Evolutionary conservation across 1,284 basidiomycete species (phyloP).

Genomic region (Ganoderma lucidum): DNA sequence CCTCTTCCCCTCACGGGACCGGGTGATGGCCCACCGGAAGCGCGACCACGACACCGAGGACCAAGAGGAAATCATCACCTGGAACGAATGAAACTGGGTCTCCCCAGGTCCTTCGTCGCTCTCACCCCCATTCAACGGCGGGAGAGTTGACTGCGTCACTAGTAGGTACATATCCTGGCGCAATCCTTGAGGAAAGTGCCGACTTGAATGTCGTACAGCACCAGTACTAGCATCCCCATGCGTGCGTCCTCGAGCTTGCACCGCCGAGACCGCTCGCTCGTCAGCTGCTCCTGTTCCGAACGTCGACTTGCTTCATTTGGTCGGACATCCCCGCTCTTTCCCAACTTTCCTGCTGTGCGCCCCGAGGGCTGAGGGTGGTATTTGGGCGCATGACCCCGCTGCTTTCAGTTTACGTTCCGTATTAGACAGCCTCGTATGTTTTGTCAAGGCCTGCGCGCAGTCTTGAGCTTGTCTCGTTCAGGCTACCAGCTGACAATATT

Average conservation of each 20-base stretch:
- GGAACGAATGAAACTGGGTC: conserved; percentile 61
- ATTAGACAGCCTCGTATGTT: neutral
- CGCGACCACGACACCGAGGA: conserved; percentile 74
- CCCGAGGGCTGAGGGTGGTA: neutral
- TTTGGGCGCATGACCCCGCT: conserved; percentile 10
- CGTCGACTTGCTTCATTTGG: neutral
- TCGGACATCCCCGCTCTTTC: neutral
- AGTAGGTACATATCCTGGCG: neutral
- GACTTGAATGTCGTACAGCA: neutral
- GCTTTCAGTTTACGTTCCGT: conserved; percentile 10
- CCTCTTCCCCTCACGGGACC: conserved; percentile 74
- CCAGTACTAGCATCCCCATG: conserved; percentile 3
- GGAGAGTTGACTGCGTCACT: neutral
- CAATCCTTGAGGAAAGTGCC: neutral
- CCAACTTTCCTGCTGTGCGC: neutral
- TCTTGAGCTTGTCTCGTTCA: neutral
- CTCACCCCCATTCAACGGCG: neutral
- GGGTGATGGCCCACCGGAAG: conserved; percentile 74
- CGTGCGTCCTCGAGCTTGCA: neutral
- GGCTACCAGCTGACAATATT: conserved; percentile 1
- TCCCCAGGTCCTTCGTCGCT: neutral
- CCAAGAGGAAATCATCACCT: conserved; percentile 69
- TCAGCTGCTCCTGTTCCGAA: conserved; percentile 1
- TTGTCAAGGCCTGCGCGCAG: neutral
- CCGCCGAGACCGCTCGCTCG: neutral